Evolutionary conservation across 2,329 filamentous ascomycete genomes (phyloP).

Genomic region (Cladosporium sp.): DNA sequence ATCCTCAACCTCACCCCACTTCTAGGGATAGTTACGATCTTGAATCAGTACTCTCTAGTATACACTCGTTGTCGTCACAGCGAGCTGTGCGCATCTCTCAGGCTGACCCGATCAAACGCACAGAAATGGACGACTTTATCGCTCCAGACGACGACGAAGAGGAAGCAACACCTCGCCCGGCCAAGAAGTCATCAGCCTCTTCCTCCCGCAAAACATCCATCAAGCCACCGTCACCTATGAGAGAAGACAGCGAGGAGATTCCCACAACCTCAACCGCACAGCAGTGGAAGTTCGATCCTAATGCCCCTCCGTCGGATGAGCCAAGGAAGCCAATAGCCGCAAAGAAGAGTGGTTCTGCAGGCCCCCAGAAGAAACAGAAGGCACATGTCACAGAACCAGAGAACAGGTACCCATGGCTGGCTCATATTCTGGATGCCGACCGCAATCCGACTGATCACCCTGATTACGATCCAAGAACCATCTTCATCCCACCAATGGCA

Average conservation of each 20-base stretch:
- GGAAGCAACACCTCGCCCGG: constrained; percentile 61
- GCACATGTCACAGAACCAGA: constrained; percentile 79
- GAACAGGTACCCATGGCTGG: constrained; percentile 84
- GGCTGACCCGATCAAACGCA: constrained; percentile 15
- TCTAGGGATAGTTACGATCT: constrained; percentile 20
- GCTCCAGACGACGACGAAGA: constrained; percentile 83
- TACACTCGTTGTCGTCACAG: constrained; percentile 1
- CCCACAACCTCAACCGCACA: constrained; percentile 65
- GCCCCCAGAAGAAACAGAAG: constrained; percentile 50
- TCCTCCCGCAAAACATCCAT: constrained; percentile 20
- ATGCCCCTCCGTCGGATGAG: constrained; percentile 50
- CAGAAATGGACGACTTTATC: constrained; percentile 80
- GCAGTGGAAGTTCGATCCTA: constrained; percentile 74
- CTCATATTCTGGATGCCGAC: constrained; percentile 79
- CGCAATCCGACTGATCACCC: constrained; percentile 72
- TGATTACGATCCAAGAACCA: constrained; percentile 83
- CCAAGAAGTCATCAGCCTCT: constrained; percentile 47
- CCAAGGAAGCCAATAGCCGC: constrained; percentile 37
- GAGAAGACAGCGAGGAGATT: constrained; percentile 49
- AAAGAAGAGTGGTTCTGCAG: constrained; percentile 24
- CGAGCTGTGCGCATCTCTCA: background rate
- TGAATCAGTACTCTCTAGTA: constrained; percentile 16
- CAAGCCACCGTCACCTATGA: constrained; percentile 38
- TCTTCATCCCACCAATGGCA: constrained; percentile 81
- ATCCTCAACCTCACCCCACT: background rate